Base-by-base conservation (phyloP, 2,329 filamentous ascomycete species). In the Periconia sp. region DNA sequence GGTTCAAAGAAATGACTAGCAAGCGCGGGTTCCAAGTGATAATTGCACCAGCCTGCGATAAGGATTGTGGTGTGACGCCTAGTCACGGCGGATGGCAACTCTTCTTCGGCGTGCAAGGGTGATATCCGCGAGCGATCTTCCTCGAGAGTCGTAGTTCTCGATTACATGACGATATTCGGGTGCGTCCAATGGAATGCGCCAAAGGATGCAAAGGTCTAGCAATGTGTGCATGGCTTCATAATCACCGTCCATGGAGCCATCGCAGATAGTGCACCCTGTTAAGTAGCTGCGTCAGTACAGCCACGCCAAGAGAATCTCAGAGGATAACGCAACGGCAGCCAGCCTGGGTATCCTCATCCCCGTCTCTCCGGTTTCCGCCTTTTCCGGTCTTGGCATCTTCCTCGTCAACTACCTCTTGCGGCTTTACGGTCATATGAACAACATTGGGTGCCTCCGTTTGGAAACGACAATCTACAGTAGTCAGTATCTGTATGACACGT, bases 341-440 rank as follows among this genome's bases (percentile, higher is more conserved):
- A 25, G 83, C 78, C 37, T 64, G 65, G 40, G 75, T 79, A 52
- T 76, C 73, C 47, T 84, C 81, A 24, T 76, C 75, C 19, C 76
- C 76, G 32, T 84, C 82, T 48, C 80, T 74, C 28, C 72, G 59
- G 52, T 46, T 59, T 18, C 73, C 71, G 36, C 74, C 71, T 68
- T 86, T 88, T 45, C 81, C 79, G 23, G 82, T 81, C 63, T 86
- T 87, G 43, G 87, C 84, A 56, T 89, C 87, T 54, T 86, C 84
- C 61, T 94, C 90, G 53, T 95, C 86, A 48, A 92, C 76, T 26
- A 87, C 81, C 63, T 95, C 89, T 63, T 91, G 87, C 3, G 91
- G 91, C 57, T 89, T 88, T 57, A 96, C 85, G 5, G 88, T 92
- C 90, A 96, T 95, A 70, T 96, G 91, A n/a, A 96, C 85, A 19